Percentiles rank a stretch among this genome's conserved stretches.
phyloP scores from a whole-genome alignment of 2,329 filamentous ascomycete species.

The Pezicula neosporulosa region DNA sequence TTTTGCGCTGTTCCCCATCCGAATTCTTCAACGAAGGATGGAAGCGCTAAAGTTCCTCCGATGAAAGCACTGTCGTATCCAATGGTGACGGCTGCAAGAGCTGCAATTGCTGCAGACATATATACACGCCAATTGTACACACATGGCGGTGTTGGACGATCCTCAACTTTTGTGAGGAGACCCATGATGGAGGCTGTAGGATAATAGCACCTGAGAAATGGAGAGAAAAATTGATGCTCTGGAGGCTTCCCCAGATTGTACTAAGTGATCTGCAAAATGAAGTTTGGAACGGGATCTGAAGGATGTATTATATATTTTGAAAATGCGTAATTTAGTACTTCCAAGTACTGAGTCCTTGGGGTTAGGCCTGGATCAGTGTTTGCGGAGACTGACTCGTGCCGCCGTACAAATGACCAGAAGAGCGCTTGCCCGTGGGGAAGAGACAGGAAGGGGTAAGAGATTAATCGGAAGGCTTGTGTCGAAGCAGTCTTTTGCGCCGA shows the following conservation, averaged over 20 bases:
- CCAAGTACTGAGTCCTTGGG: too few relatives aligned
- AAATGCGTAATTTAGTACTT: neutral
- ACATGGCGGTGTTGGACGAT: constrained; percentile 51
- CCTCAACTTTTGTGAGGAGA: constrained; percentile 49
- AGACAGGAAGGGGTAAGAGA: neutral
- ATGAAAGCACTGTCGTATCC: constrained; percentile 71
- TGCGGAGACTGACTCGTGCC: neutral
- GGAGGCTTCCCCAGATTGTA: neutral
- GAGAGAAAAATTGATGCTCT: neutral
- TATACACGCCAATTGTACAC: constrained; percentile 63
- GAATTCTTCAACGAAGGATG: constrained; percentile 69
- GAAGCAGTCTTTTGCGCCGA: too few relatives aligned
- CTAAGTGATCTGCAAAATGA: neutral
- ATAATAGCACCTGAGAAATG: neutral
- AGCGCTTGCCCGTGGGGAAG: constrained; percentile 1
- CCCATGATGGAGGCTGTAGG: constrained; percentile 21
- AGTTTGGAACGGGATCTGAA: neutral
- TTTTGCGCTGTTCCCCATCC: constrained; percentile 47
- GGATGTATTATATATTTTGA: neutral
- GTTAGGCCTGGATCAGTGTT: neutral
- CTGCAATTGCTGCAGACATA: constrained; percentile 48
- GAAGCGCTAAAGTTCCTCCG: constrained; percentile 68
- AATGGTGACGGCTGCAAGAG: constrained; percentile 54
- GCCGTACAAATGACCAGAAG: neutral
- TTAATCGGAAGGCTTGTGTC: neutral